A percentile compares a stretch with the other conserved stretches of the same genome.
Conservation (phyloP, 2,329 filamentous ascomycete species). For the Aspergillus awamori region DNA sequence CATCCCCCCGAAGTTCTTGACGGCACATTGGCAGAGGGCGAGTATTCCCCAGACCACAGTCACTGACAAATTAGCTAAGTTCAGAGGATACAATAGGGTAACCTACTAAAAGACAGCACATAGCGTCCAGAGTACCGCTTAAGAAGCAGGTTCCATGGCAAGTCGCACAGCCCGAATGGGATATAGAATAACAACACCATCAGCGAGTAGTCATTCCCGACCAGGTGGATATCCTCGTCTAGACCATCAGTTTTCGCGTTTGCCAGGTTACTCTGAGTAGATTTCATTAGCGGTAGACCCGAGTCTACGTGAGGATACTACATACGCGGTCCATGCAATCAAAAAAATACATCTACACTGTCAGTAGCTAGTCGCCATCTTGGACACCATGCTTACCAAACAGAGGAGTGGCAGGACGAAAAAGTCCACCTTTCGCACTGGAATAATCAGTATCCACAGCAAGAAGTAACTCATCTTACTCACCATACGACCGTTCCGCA, state of each 20-base stretch:
- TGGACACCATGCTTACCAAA: conserved; percentile 29
- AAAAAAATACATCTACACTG: conserved; percentile 43
- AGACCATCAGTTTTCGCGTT: conserved; percentile 54
- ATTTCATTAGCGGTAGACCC: conserved; percentile 15
- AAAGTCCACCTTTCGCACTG: conserved; percentile 44
- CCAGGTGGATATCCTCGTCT: conserved; percentile 41
- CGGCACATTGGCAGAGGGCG: conserved; percentile 52
- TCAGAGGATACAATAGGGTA: not conserved
- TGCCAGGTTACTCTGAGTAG: conserved; percentile 45
- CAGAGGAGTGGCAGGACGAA: conserved; percentile 49
- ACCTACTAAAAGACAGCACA: conserved; percentile 41
- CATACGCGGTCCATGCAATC: conserved; percentile 36
- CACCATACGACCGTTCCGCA: conserved; percentile 40
- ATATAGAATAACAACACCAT: conserved; percentile 55
- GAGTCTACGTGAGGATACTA: not conserved
- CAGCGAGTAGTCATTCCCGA: conserved; percentile 41
- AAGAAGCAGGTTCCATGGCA: conserved; percentile 48
- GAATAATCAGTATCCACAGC: not conserved
- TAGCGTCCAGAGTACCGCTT: conserved; percentile 48
- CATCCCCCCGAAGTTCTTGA: conserved; percentile 53
- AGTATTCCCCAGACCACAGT: conserved; percentile 33
- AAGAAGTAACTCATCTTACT: conserved; percentile 4
- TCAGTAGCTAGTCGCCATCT: not conserved
- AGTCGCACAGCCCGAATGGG: conserved; percentile 53
- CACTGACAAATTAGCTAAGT: conserved; percentile 45